Evolutionary conservation across 345 rosid genomes (phyloP).

Genomic region (Populus tremula): DNA sequence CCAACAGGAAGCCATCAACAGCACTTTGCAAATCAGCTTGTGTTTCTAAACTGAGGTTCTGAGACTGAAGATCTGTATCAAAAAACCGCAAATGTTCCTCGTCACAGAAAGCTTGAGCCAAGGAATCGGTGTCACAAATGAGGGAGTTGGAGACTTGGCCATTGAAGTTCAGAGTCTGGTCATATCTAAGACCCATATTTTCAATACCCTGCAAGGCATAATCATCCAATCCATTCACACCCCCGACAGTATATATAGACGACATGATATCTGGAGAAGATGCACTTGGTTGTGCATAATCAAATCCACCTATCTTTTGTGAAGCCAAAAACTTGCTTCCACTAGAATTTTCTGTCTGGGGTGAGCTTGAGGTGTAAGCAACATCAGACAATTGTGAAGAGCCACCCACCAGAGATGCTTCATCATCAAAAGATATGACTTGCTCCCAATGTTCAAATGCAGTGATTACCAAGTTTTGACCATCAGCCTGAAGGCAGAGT

Average conservation of each 20-base stretch:
- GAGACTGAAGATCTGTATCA: constrained; percentile 41
- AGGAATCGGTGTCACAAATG: constrained; percentile 51
- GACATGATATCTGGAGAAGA: constrained; percentile 65
- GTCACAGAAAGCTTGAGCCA: constrained; percentile 58
- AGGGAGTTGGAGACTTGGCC: constrained; percentile 42
- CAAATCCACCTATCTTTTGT: constrained; percentile 51
- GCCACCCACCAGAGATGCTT: constrained; percentile 43
- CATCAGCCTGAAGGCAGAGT: constrained; percentile 54
- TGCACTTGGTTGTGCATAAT: constrained; percentile 49
- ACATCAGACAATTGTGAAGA: constrained; percentile 36
- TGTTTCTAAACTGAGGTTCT: constrained; percentile 44
- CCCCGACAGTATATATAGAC: constrained; percentile 56
- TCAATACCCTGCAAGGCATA: constrained; percentile 52
- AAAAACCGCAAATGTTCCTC: constrained; percentile 65
- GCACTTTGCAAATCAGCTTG: constrained; percentile 62
- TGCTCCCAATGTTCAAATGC: constrained; percentile 66
- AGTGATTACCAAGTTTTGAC: constrained; percentile 56
- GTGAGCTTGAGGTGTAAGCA: constrained; percentile 37
- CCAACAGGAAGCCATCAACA: constrained; percentile 50
- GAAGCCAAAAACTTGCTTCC: constrained; percentile 40
- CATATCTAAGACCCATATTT: constrained; percentile 53
- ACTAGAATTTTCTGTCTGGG: constrained; percentile 39
- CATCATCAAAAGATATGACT: constrained; percentile 65
- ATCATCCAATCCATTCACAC: constrained; percentile 55
- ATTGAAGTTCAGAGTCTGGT: constrained; percentile 46